These are phyloP conservation scores for Iberis pinnata DNA, from an alignment of 345 rosid species.

Conservation along the genomic window DNA sequence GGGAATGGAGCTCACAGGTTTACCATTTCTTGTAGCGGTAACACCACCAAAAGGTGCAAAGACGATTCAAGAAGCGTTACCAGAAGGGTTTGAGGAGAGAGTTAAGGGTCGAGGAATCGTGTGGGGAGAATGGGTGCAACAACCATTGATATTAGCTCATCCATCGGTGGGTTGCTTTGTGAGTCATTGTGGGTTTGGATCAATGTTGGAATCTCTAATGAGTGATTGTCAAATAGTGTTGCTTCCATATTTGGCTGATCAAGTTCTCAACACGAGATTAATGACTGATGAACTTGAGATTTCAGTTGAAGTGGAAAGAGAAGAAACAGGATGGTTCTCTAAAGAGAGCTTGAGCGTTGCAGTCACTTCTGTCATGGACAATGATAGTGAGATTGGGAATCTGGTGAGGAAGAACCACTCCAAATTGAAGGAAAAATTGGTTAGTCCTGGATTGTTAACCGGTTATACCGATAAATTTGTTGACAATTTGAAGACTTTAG, in stretches of 20 bases:
- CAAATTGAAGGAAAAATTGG: slow-evolving; percentile 34
- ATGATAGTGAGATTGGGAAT: slow-evolving; percentile 35
- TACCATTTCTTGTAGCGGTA: slow-evolving; percentile 51
- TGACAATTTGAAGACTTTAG: too few species aligned
- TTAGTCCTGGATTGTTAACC: slow-evolving; percentile 20
- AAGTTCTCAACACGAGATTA: slow-evolving; percentile 43
- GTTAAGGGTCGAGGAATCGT: slow-evolving; percentile 47
- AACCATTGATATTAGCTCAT: slow-evolving; percentile 42
- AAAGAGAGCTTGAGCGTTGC: slow-evolving; percentile 42
- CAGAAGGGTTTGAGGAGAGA: slow-evolving; percentile 55
- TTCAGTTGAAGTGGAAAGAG: slow-evolving; percentile 45
- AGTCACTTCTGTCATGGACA: slow-evolving; percentile 39
- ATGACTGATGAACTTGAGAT: slow-evolving; percentile 46
- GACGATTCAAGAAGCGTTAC: slow-evolving; percentile 57
- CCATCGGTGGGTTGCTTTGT: slow-evolving; percentile 63
- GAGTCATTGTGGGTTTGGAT: slow-evolving; percentile 61
- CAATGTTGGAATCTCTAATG: slow-evolving; percentile 63
- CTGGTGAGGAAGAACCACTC: slow-evolving; percentile 38
- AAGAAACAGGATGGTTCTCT: slow-evolving; percentile 40
- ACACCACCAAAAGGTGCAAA: slow-evolving; percentile 46
- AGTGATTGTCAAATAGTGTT: slow-evolving; percentile 51
- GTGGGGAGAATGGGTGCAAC: slow-evolving; percentile 50
- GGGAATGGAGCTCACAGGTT: slow-evolving; percentile 53
- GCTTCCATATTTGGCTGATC: slow-evolving; percentile 50
- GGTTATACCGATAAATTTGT: slow-evolving; percentile 38